Percentiles rank a stretch among this genome's conserved stretches.
These are phyloP conservation scores for Davidsoniella virescens DNA, from an alignment of 2,329 filamentous ascomycete genomes.

Conservation along the genomic window DNA sequence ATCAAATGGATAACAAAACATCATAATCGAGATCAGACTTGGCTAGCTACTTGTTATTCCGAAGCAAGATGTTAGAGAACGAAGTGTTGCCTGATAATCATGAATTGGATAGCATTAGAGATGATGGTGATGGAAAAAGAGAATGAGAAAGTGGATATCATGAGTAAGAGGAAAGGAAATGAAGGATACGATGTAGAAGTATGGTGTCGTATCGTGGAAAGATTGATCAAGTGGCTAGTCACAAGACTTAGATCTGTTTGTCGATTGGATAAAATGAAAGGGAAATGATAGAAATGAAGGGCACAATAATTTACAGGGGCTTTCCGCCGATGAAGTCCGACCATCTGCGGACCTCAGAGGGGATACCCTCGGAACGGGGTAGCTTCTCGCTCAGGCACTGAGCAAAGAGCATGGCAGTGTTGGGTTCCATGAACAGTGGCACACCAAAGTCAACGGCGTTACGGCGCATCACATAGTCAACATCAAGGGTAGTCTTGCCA, in stretches of 20 bases:
- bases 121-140: neutral
- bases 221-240: too few relatives aligned
- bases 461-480: constrained; percentile 89
- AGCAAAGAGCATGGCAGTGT: constrained; percentile 91
- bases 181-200: neutral
- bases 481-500: constrained; percentile 71
- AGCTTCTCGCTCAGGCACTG: constrained; percentile 96
- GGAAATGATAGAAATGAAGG: neutral
- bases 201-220: too few relatives aligned
- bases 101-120: too few relatives aligned
- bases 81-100: too few relatives aligned
- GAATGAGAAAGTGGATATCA: constrained; percentile 1
- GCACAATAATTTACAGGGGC: constrained; percentile 42
- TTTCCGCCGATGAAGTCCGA: constrained; percentile 86
- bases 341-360: constrained; percentile 82
- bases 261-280: neutral
- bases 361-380: constrained; percentile 73
- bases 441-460: constrained; percentile 98
- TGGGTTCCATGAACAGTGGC: constrained; percentile 94
- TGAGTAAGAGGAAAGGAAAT: neutral
- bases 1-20: constrained; percentile 1
- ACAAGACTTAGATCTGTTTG: too few relatives aligned
- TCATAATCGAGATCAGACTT: neutral
- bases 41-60: too few relatives aligned
- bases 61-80: too few relatives aligned